Evolutionary conservation across 2,329 filamentous ascomycete species (phyloP).

Genomic region (Hypoxylon sp.): DNA sequence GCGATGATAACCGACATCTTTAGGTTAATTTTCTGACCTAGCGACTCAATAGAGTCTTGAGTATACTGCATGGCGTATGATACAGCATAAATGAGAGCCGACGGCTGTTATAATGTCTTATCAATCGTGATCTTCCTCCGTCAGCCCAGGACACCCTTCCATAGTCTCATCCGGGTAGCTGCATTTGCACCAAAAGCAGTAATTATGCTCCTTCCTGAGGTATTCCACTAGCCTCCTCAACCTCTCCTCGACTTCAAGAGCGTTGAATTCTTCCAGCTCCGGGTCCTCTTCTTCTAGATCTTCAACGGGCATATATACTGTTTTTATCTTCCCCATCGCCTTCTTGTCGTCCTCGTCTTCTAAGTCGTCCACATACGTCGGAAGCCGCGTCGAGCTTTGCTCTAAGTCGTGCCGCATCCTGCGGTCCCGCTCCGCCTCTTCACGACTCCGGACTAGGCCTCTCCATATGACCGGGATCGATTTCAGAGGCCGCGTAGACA

Average conservation of each 20-base stretch:
- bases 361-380: conserved; percentile 76
- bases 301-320: conserved; percentile 72
- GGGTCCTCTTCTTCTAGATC: conserved; percentile 83
- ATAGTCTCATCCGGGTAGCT: conserved; percentile 79
- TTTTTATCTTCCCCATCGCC: conserved; percentile 73
- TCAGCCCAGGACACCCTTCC: conserved; percentile 90
- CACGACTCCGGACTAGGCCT: conserved; percentile 77
- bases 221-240: conserved; percentile 76
- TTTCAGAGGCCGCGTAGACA: conserved; percentile 68
- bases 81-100: not conserved
- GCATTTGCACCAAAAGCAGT: conserved; percentile 98
- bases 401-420: conserved; percentile 76
- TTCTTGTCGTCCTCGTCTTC: conserved; percentile 80
- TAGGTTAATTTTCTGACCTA: not conserved
- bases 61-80: not conserved
- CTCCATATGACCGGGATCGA: conserved; percentile 85
- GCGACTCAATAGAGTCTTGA: not conserved
- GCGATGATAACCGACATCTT: not conserved
- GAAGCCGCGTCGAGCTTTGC: conserved; percentile 73
- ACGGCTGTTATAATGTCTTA: not conserved
- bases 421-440: conserved; percentile 77
- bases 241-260: conserved; percentile 75
- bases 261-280: conserved; percentile 85
- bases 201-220: conserved; percentile 78
- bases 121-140: conserved; percentile 84